phyloP scores from a whole-genome alignment of 768 basidiomycete genomes.

The Pleurotus cornucopiae region DNA sequence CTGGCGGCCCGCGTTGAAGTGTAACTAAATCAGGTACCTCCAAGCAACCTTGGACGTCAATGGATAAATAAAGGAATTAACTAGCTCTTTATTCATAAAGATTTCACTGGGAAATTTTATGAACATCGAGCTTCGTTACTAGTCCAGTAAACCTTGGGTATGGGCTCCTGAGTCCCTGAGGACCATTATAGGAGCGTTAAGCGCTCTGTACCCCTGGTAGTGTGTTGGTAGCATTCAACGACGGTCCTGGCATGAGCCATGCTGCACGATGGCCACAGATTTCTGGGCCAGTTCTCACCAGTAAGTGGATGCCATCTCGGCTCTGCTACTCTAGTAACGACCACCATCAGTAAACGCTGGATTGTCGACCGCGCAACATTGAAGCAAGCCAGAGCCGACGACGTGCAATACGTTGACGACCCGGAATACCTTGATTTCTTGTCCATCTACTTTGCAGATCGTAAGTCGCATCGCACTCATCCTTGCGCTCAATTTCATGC shows the following conservation, averaged over 20 bases:
- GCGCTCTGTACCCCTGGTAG: too few species aligned
- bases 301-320: constrained; percentile 32
- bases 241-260: background rate
- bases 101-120: too few species aligned
- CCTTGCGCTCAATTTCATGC: background rate
- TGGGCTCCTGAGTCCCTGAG: too few species aligned
- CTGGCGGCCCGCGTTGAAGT: too few species aligned
- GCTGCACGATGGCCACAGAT: constrained; percentile 71
- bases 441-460: constrained; percentile 83
- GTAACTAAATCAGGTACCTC: too few species aligned
- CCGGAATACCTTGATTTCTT: constrained; percentile 78
- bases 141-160: too few species aligned
- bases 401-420: constrained; percentile 74
- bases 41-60: too few species aligned
- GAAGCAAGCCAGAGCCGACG: constrained; percentile 68
- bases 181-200: too few species aligned
- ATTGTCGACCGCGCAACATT: constrained; percentile 79
- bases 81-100: too few species aligned
- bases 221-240: too few species aligned
- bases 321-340: background rate
- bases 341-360: constrained; percentile 78
- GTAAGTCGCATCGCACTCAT: constrained; percentile 32
- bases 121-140: too few species aligned
- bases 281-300: constrained; percentile 93
- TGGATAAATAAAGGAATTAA: too few species aligned